Evolutionary conservation across 495 filamentous ascomycete genomes (phyloP).

Genomic region (Trichoderma reesei): DNA sequence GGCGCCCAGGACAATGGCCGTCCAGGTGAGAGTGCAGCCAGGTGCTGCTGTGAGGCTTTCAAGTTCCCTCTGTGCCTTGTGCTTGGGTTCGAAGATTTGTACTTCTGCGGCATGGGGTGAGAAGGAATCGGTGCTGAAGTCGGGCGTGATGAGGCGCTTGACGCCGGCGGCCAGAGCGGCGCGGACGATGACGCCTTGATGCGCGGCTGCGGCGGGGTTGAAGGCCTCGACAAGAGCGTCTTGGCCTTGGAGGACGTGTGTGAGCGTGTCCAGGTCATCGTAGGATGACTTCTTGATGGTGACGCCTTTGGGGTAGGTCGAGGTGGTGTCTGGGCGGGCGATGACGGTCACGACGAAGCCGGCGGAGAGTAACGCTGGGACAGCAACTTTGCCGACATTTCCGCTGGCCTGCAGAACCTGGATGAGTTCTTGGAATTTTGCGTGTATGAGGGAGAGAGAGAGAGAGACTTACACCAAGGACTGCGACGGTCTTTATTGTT

Average conservation of each 20-base stretch:
- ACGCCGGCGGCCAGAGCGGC: slow-evolving; percentile 1
- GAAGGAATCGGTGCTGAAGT: background rate
- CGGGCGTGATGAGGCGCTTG: background rate
- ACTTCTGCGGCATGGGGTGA: background rate
- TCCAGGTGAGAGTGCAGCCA: background rate
- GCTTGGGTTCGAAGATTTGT: background rate
- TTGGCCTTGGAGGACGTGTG: background rate
- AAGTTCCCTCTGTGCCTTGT: background rate
- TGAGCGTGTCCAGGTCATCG: background rate
- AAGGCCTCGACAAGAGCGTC: background rate
- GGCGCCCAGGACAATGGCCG: background rate
- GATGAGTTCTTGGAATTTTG: background rate
- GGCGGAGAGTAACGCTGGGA: background rate
- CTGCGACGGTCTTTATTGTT: background rate
- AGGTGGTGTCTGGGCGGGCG: background rate
- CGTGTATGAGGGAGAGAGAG: no score
- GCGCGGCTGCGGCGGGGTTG: background rate
- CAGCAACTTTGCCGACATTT: background rate
- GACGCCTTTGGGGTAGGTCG: background rate
- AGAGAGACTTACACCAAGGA: background rate
- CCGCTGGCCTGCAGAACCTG: background rate
- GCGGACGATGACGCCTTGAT: background rate
- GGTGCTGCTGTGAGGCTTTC: background rate
- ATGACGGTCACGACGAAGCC: background rate
- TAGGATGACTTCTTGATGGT: background rate